Evolutionary conservation across 164 flowering plant species (phyloP).

Genomic region (Berberis thunbergii): DNA sequence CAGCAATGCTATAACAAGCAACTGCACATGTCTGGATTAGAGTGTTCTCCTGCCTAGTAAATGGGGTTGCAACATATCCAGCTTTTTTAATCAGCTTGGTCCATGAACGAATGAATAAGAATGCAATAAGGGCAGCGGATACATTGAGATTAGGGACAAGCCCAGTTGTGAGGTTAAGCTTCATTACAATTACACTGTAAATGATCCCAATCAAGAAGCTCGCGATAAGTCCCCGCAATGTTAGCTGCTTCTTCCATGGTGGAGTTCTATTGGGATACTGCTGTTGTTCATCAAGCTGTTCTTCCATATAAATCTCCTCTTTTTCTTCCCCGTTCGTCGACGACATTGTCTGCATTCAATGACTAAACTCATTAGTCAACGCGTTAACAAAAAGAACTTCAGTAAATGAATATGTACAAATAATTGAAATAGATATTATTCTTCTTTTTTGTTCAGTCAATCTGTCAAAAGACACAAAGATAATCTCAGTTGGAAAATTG

Average conservation of each 20-base stretch:
- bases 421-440: no score
- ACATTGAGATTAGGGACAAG: conserved; percentile 75
- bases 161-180: conserved; percentile 83
- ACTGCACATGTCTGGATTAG: conserved; percentile 91
- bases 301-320: conserved; percentile 12
- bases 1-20: conserved; percentile 79
- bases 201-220: conserved; percentile 60
- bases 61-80: conserved; percentile 50
- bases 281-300: conserved; percentile 5
- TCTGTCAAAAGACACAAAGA: no score
- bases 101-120: conserved; percentile 61
- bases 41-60: conserved; percentile 86
- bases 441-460: no score
- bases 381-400: no score
- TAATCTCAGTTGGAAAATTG: no score
- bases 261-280: conserved; percentile 19
- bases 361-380: no score
- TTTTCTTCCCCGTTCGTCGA: no score
- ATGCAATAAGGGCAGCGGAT: conserved; percentile 90
- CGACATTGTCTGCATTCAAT: no score
- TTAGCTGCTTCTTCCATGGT: conserved; percentile 80
- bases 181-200: conserved; percentile 76
- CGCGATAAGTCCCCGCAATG: conserved; percentile 59
- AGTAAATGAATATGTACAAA: no score
- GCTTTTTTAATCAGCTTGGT: conserved; percentile 46